Percentiles rank a stretch among this genome's conserved stretches.
These are phyloP conservation scores for Cryphonectria nitschkei DNA, from an alignment of 2,329 filamentous ascomycete species.

Conservation along the genomic window DNA sequence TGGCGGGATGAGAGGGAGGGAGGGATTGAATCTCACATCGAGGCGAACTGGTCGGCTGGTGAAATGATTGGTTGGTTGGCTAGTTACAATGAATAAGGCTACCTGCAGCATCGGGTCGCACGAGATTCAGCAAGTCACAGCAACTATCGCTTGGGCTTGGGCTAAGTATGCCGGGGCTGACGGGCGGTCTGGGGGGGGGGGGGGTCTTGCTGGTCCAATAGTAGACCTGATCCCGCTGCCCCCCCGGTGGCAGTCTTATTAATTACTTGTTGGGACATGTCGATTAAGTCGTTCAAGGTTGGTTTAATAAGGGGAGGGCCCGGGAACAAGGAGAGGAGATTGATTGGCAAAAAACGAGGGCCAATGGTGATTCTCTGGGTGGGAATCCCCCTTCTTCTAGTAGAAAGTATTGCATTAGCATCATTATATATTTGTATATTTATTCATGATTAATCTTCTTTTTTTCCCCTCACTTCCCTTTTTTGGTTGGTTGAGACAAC, in stretches of 20 bases:
- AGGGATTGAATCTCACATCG: slow-evolving; percentile 2
- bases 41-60: neutral
- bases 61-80: no score
- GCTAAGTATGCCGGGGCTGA: neutral
- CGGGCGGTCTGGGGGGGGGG: no score
- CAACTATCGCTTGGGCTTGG: neutral
- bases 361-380: neutral
- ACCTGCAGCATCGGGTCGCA: slow-evolving; percentile 22
- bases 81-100: slow-evolving; percentile 4
- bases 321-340: neutral
- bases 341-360: neutral
- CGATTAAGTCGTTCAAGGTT: neutral
- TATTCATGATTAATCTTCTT: neutral
- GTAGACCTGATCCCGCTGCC: no score
- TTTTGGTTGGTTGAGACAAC: neutral
- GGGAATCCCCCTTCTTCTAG: neutral
- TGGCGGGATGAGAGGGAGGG: neutral
- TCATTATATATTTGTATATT: neutral
- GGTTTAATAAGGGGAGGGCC: neutral
- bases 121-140: slow-evolving; percentile 17
- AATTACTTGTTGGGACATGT: neutral
- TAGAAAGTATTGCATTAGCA: neutral
- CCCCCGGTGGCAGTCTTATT: neutral
- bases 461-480: neutral
- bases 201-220: neutral